Percentiles rank a stretch among this genome's conserved stretches.
These are phyloP conservation scores for California macrophylla DNA, from an alignment of 441 rosid species.

Conservation along the genomic window DNA sequence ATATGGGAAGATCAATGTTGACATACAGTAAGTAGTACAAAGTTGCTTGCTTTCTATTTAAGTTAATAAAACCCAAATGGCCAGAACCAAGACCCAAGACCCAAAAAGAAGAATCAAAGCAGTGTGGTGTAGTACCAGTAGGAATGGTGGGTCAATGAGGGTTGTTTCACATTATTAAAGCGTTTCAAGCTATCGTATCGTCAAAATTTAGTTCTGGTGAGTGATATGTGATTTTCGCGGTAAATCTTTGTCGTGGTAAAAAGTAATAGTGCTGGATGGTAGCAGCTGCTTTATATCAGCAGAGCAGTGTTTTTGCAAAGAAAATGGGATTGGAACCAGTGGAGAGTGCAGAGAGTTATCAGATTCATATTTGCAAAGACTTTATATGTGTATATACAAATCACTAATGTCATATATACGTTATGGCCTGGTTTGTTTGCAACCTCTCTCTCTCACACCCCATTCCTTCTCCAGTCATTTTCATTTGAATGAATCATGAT, in stretches of 20 bases:
- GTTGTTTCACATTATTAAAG: background rate
- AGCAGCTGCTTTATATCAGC: background rate
- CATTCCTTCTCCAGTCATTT: background rate
- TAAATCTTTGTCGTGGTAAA: too few relatives aligned
- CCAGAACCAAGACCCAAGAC: background rate
- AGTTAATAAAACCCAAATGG: background rate
- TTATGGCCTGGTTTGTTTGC: background rate
- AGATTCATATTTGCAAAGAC: background rate
- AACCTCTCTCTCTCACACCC: background rate
- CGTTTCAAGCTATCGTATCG: too few relatives aligned
- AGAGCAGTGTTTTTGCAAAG: background rate
- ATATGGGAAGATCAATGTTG: background rate
- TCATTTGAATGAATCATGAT: background rate
- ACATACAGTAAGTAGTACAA: background rate
- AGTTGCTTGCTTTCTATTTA: background rate
- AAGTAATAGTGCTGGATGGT: too few relatives aligned
- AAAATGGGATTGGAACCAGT: background rate
- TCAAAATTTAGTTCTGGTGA: too few relatives aligned
- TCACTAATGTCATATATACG: background rate
- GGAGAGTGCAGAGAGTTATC: too few relatives aligned
- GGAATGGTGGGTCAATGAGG: too few relatives aligned
- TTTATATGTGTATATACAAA: background rate
- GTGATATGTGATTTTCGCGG: too few relatives aligned
- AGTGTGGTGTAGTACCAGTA: background rate
- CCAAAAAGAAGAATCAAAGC: background rate